phyloP scores from a whole-genome alignment of 352 stramenopile genomes.

The Globisporangium sylvaticum region DNA sequence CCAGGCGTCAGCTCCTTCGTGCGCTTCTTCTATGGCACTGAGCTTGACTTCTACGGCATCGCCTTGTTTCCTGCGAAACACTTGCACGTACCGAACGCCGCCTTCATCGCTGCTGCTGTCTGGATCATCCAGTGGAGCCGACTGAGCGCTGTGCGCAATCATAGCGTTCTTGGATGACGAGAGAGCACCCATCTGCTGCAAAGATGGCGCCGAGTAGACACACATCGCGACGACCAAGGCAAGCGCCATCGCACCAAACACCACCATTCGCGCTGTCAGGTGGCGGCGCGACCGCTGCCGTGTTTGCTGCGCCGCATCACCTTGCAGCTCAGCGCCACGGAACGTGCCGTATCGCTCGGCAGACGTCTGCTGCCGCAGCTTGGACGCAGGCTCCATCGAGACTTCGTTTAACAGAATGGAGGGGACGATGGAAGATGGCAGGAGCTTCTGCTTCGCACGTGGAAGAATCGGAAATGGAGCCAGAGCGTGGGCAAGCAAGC shows the following conservation, averaged over 20 bases:
- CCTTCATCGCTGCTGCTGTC: background rate
- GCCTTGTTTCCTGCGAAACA: background rate
- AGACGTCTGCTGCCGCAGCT: background rate
- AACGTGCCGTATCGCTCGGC: slow-evolving; percentile 8
- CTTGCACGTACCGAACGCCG: slow-evolving; percentile 4
- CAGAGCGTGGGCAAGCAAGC: background rate
- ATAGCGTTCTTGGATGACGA: background rate
- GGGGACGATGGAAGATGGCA: background rate
- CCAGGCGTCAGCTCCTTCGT: slow-evolving; percentile 23
- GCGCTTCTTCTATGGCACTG: background rate
- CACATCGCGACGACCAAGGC: slow-evolving; percentile 6
- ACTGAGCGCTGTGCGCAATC: background rate
- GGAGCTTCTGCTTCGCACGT: background rate
- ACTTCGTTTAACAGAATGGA: background rate
- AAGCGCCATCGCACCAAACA: slow-evolving; percentile 8
- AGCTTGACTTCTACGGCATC: slow-evolving; percentile 8
- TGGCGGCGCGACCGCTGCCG: background rate
- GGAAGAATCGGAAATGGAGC: background rate
- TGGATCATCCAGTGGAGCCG: background rate
- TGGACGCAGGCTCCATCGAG: background rate
- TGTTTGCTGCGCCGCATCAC: background rate
- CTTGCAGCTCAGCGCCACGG: background rate
- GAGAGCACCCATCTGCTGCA: background rate
- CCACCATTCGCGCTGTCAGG: background rate
- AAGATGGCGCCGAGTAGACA: background rate